phyloP scores from a whole-genome alignment of 179 eudicot genomes.

The Silene vulgaris region DNA sequence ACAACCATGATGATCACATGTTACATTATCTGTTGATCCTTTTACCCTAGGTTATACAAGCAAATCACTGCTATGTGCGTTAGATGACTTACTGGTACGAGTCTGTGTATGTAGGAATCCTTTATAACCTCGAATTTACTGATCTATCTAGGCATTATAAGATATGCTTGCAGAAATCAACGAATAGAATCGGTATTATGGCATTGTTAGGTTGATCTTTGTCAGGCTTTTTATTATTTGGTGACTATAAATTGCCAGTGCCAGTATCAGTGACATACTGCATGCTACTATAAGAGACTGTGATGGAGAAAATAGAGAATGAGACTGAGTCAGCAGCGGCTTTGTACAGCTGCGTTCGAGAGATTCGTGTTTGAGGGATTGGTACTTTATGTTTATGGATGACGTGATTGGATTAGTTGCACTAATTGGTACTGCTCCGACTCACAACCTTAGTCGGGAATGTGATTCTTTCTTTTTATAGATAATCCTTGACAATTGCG shows the following conservation, averaged over 20 bases:
- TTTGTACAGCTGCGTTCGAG: constrained; percentile 33
- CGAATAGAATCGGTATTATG: not conserved
- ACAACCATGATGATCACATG: not conserved
- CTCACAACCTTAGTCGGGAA: constrained; percentile 52
- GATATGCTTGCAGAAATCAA: not conserved
- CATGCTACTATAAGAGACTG: constrained; percentile 26
- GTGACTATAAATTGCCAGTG: constrained; percentile 5
- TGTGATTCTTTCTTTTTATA: not conserved
- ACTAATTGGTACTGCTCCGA: constrained; percentile 44
- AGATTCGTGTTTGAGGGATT: constrained; percentile 12
- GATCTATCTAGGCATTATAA: not conserved
- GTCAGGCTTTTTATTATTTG: not conserved
- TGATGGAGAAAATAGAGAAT: constrained; percentile 28
- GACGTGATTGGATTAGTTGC: constrained; percentile 59
- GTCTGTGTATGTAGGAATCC: too few relatives aligned
- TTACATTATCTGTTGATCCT: constrained; percentile 13
- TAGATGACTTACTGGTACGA: constrained; percentile 18
- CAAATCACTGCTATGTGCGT: constrained; percentile 4
- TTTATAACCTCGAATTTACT: not conserved
- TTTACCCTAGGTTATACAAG: constrained; percentile 6
- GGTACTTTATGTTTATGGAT: constrained; percentile 16
- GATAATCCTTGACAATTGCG: not conserved
- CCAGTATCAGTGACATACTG: constrained; percentile 22
- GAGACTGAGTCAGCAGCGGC: constrained; percentile 44
- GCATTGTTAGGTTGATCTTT: constrained; percentile 1